These are phyloP conservation scores for Penicillium brevicompactum DNA, from an alignment of 2,329 filamentous ascomycete species.

Conservation along the genomic window DNA sequence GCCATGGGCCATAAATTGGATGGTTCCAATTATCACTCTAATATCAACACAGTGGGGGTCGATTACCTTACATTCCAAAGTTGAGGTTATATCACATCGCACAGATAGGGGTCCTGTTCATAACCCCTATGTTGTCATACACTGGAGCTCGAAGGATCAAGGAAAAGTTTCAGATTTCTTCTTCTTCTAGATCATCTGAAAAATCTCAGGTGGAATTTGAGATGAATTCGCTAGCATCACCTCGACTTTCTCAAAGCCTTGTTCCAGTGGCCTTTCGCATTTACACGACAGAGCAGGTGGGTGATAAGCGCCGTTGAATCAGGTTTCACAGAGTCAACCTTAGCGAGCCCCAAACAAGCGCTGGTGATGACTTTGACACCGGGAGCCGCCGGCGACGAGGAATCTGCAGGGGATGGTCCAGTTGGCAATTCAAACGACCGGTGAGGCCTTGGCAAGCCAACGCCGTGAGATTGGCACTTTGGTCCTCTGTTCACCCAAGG, in stretches of 20 bases:
- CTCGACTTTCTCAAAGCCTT: too few relatives aligned
- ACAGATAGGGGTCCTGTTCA: background rate
- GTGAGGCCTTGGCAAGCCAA: constrained; percentile 11
- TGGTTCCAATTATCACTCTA: background rate
- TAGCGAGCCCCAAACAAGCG: background rate
- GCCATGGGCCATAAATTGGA: background rate
- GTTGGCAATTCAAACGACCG: background rate
- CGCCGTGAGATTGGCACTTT: constrained; percentile 31
- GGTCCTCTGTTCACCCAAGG: too few relatives aligned
- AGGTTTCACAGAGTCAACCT: background rate
- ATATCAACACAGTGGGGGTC: background rate
- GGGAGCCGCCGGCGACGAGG: background rate
- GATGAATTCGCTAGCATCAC: background rate
- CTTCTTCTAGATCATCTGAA: background rate
- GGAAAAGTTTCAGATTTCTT: background rate
- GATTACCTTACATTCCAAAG: background rate
- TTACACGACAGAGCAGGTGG: background rate
- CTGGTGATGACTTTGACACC: background rate
- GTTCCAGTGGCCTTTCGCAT: background rate
- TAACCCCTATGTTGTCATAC: background rate
- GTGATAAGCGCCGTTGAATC: background rate
- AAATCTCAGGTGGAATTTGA: background rate
- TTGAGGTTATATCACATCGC: background rate
- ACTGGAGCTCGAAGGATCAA: background rate
- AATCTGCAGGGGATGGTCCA: background rate